Base-by-base conservation (phyloP, 768 basidiomycete genomes). In the Imleria badia region DNA sequence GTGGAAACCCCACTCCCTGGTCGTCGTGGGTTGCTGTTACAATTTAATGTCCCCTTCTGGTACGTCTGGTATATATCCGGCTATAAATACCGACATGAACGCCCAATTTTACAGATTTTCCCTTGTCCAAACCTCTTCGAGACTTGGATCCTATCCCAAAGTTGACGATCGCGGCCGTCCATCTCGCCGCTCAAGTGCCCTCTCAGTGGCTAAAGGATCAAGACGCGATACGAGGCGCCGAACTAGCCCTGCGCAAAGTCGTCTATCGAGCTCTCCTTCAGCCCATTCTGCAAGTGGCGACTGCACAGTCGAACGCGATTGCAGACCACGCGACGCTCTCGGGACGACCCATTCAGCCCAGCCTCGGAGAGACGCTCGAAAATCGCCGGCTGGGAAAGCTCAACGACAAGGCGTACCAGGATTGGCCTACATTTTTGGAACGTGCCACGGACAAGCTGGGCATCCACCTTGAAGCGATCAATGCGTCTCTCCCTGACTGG, bases 21-120 rank as follows among this genome's bases (percentile, higher is more conserved):
- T 87, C 40, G 76, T 83, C 9, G 87, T 90, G 15, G 88, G 89
- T 4, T 91, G 89, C 56, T 91, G 89, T 67, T 91, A 91, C 67
- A 90, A 91, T 64, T 75, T 88, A 58, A 78, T 90, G 72, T 70
- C 74, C 30, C 70, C 77, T 12, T 66, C 74, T 62, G 85, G 86
- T 67, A 42, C 35, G 70, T 35, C n/a, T 11, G 22, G 29, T 43
- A 26, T 41, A 33, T 52, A 47, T 35, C 15, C 42, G 45, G 35
- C 9, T 44, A 31, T 38, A 39, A 23, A 23, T 38, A 29, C 44
- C 43, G 41, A 56, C 30, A 42, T 56, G 46, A 56, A 52, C 26
- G 17, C 45, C 43, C 34, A 12, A 34, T 41, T 17, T 47, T 48
- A 14, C 48, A 82, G 87, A 86, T 67, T 84, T 84, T 60, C 84